phyloP scores from a whole-genome alignment of 306 rosid species.

The Carpinus fangiana region DNA sequence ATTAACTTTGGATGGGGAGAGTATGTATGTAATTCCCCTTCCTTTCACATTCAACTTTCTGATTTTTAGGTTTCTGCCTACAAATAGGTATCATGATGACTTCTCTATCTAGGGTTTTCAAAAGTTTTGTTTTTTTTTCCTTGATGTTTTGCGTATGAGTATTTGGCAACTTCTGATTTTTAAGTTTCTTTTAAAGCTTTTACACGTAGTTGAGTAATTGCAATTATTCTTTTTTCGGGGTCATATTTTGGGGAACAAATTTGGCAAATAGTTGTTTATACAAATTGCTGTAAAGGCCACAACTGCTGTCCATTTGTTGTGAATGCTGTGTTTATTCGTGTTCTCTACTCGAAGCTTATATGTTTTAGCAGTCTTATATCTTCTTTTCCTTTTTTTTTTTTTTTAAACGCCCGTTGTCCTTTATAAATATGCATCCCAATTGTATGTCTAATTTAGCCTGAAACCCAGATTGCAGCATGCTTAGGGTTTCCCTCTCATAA shows the following conservation, averaged over 20 bases:
- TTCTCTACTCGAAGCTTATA: neutral
- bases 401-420: too few species aligned
- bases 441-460: neutral
- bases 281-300: neutral
- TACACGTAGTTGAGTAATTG: too few species aligned
- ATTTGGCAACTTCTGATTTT: too few species aligned
- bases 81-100: neutral
- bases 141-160: too few species aligned
- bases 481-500: too few species aligned
- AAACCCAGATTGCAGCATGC: too few species aligned
- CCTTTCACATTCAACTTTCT: neutral
- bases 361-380: neutral
- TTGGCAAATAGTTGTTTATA: neutral
- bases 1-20: too few species aligned
- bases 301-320: neutral
- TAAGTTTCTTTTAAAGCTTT: too few species aligned
- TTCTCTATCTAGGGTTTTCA: neutral
- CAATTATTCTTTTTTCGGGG: too few species aligned
- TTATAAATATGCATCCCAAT: neutral
- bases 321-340: neutral
- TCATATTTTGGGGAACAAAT: too few species aligned
- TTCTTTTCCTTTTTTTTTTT: neutral
- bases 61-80: neutral
- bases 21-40: neutral
- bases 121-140: neutral